These are phyloP conservation scores for Nicotiana knightiana DNA, from an alignment of 257 asterid species.

Conservation along the genomic window DNA sequence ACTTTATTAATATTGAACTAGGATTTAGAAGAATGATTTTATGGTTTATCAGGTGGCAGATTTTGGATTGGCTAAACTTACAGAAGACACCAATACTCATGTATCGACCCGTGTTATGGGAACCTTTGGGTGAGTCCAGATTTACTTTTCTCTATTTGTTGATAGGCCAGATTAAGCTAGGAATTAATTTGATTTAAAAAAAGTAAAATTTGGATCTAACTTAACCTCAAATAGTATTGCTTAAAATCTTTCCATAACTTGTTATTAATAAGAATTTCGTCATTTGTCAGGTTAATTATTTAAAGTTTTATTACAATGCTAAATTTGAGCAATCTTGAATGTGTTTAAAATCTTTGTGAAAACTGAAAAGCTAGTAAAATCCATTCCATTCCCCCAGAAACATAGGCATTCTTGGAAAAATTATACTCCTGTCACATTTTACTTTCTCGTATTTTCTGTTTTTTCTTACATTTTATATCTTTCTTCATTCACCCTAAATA, in stretches of 20 bases:
- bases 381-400: no score
- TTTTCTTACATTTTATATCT: no score
- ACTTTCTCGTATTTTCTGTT: no score
- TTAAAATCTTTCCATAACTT: no score
- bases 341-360: background rate
- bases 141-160: background rate
- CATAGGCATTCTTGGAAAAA: no score
- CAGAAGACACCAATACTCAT: slow-evolving; percentile 72
- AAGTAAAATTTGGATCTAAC: no score
- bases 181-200: no score
- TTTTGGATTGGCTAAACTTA: slow-evolving; percentile 86
- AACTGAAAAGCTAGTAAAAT: background rate
- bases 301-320: background rate
- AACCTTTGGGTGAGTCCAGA: slow-evolving; percentile 62
- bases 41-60: slow-evolving; percentile 65
- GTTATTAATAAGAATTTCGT: background rate
- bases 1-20: background rate
- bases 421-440: no score
- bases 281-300: background rate
- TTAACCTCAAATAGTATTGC: no score
- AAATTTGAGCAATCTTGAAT: no score
- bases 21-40: background rate
- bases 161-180: no score
- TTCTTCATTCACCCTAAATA: no score
- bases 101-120: slow-evolving; percentile 98